Base-by-base conservation (phyloP, 495 filamentous ascomycete species). In the Penicillium longicatenatum region DNA sequence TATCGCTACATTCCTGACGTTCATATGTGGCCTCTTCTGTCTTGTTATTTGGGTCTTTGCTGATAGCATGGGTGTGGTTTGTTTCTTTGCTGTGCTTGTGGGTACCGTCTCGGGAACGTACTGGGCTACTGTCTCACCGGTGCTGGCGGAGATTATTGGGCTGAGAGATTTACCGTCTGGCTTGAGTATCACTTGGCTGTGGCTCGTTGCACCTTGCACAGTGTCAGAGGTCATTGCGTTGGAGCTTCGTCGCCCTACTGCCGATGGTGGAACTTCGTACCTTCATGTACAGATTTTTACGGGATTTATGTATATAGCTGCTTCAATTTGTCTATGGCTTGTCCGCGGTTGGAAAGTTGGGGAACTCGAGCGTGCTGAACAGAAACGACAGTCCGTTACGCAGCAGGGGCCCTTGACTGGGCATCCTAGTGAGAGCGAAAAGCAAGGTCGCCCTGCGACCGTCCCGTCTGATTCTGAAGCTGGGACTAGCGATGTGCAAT, bases 111-210 rank as follows among this genome's bases (percentile, higher is more conserved):
- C 87, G 6, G 90, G 89, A 24, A 86, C 84, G 1, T 89, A 89
- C 63, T 92, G 89, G 89, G 84, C 86, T 6, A 74, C 75, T 24
- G 74, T 89, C 19, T 86, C 79, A 3, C 91, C 91, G 1, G 86
- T 96, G 12, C 79, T 85, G 19, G 87, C 88, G 0, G 91, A 96
- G 66, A 85, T 94, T 20, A 85, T 94, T 33, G 90, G 89, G 3
- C 64, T 96, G 12, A 76, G 79, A 61, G 75, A 90, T 45, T 75
- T 93, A 3, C 90, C 91, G 24, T 83, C 87, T 35, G 85, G 83
- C 0, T 70, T 94, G 20, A 88, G 86, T 31, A 84, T 94, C n/a
- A 82, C 84, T 19, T 96, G 91, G 91, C 66, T 94, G 19, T 70
- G 82, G 7, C 76, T 94, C 12, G 86, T 89, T 31, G 64, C 91